phyloP scores from a whole-genome alignment of 1,139 yeast species.

The Pichia sp. region DNA sequence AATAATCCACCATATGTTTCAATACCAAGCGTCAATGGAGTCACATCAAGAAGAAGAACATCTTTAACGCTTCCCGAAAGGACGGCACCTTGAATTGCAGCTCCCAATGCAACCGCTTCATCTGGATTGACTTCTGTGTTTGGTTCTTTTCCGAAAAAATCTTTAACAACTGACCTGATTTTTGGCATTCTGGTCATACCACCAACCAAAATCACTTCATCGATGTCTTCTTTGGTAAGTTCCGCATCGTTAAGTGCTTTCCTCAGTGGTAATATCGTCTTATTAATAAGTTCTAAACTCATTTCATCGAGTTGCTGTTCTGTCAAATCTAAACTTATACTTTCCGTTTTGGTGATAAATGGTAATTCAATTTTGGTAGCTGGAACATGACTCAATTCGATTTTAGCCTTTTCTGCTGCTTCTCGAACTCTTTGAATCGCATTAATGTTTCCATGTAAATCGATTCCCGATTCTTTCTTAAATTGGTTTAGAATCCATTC shows the following conservation, averaged over 20 bases:
- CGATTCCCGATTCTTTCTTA: constrained; percentile 34
- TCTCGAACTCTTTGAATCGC: constrained; percentile 65
- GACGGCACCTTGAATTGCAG: constrained; percentile 78
- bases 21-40: constrained; percentile 71
- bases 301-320: constrained; percentile 58
- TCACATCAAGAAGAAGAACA: constrained; percentile 69
- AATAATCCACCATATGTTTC: constrained; percentile 79
- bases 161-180: constrained; percentile 48
- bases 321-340: constrained; percentile 41
- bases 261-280: constrained; percentile 58
- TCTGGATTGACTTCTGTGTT: constrained; percentile 69
- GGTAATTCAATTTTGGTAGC: constrained; percentile 56
- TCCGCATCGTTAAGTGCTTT: constrained; percentile 67
- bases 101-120: constrained; percentile 80
- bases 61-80: constrained; percentile 62
- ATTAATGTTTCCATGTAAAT: constrained; percentile 34
- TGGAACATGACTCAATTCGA: constrained; percentile 56
- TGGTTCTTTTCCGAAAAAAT: constrained; percentile 50
- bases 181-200: constrained; percentile 87
- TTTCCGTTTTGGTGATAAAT: constrained; percentile 38
- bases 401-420: constrained; percentile 65
- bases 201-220: constrained; percentile 68
- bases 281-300: constrained; percentile 51
- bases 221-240: constrained; percentile 50
- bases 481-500: constrained; percentile 44